Evolutionary conservation across 108 stramenopile species (phyloP).

Genomic region (Chaetoceros muelleri): DNA sequence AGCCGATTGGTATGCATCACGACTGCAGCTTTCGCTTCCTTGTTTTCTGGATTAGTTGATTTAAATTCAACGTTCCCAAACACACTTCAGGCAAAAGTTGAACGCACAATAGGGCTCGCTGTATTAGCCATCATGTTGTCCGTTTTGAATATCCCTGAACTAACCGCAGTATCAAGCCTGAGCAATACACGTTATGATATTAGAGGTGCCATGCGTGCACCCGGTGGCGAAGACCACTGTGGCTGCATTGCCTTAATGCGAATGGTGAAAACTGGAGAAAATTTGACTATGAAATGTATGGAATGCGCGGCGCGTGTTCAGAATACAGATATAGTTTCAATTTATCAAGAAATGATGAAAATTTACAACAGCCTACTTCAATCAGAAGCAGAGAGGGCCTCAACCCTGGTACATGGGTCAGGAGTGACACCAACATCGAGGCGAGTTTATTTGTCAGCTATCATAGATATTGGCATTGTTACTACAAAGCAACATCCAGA

Average conservation of each 20-base stretch:
- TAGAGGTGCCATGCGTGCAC: conserved; percentile 68
- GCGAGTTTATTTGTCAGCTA: conserved; percentile 45
- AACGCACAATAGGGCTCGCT: conserved; percentile 6
- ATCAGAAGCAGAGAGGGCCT: conserved; percentile 37
- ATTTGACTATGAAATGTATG: conserved; percentile 22
- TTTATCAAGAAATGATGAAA: conserved; percentile 34
- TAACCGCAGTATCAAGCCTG: conserved; percentile 50
- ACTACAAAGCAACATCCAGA: conserved; percentile 1
- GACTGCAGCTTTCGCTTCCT: conserved; percentile 45
- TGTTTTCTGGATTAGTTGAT: conserved; percentile 24
- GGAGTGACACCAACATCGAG: conserved; percentile 60
- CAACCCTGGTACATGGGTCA: conserved; percentile 23
- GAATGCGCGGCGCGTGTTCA: not conserved
- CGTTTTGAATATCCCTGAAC: conserved; percentile 47
- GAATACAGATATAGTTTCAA: conserved; percentile 10
- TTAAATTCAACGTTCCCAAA: not conserved
- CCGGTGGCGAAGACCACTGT: conserved; percentile 66
- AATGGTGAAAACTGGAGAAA: conserved; percentile 40
- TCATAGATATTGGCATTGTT: conserved; percentile 32
- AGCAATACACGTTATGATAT: conserved; percentile 59
- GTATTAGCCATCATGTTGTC: conserved; percentile 36
- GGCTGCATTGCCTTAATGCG: conserved; percentile 65
- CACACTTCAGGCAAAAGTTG: conserved; percentile 9
- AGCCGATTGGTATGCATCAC: conserved; percentile 54
- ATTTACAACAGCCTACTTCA: conserved; percentile 38